These are phyloP conservation scores for Cryptococcus jaspeensis DNA, from an alignment of 1,284 basidiomycete genomes.

Conservation along the genomic window DNA sequence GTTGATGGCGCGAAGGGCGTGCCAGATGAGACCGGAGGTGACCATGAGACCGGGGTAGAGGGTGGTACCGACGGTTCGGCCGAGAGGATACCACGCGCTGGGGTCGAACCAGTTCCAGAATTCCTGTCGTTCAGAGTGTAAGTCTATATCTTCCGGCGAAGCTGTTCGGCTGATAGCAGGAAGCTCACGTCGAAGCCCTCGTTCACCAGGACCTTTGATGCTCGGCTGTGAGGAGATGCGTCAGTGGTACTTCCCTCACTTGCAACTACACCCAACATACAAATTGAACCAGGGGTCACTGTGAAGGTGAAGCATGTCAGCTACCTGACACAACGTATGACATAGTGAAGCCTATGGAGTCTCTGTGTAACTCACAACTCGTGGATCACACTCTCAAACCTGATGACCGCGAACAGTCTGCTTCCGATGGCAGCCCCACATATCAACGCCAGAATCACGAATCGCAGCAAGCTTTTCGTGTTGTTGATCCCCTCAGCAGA, in stretches of 20 bases:
- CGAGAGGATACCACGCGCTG: constrained; percentile 98
- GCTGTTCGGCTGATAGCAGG: neutral
- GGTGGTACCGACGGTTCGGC: constrained; percentile 95
- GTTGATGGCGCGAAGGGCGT: constrained; percentile 78
- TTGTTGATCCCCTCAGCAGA: constrained; percentile 68
- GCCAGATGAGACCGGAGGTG: constrained; percentile 95
- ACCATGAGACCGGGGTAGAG: constrained; percentile 98
- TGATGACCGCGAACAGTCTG: constrained; percentile 93
- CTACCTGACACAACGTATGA: neutral
- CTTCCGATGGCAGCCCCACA: constrained; percentile 92
- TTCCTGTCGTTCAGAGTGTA: constrained; percentile 59
- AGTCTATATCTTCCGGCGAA: neutral
- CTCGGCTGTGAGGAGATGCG: constrained; percentile 61
- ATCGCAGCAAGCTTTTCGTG: constrained; percentile 77
- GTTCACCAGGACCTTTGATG: constrained; percentile 79
- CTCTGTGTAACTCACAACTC: constrained; percentile 74
- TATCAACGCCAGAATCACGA: constrained; percentile 81
- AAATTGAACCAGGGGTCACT: constrained; percentile 97
- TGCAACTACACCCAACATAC: constrained; percentile 55
- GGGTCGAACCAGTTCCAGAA: constrained; percentile 99
- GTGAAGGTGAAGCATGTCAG: neutral
- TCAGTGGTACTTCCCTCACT: neutral
- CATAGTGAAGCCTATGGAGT: neutral
- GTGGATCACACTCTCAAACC: constrained; percentile 98
- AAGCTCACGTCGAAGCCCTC: constrained; percentile 87